Evolutionary conservation across 768 basidiomycete genomes (phyloP).

Genomic region (Tylopilus plumbeoviolaceoides): DNA sequence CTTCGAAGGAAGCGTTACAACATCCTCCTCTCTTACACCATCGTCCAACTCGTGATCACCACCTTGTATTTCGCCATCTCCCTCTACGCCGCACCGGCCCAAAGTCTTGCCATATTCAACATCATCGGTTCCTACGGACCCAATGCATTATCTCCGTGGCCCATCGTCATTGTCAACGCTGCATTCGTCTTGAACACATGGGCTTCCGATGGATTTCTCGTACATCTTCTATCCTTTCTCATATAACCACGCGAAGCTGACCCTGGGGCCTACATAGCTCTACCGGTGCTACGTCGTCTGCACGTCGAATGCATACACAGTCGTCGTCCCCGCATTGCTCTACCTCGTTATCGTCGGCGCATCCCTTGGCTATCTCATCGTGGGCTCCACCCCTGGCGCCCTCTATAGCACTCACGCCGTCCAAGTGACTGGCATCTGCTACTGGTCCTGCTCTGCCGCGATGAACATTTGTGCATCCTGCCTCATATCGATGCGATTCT

Average conservation of each 20-base stretch:
- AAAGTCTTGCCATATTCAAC: constrained; percentile 9
- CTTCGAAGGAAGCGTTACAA: constrained; percentile 16
- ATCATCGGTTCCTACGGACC: constrained; percentile 4
- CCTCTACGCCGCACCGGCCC: constrained; percentile 14
- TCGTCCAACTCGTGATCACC: constrained; percentile 16
- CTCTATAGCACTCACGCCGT: constrained; percentile 15
- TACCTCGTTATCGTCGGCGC: constrained; percentile 16
- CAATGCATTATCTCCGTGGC: constrained; percentile 17
- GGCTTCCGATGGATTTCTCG: constrained; percentile 21
- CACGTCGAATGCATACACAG: neutral
- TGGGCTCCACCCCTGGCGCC: constrained; percentile 11
- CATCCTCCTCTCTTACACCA: constrained; percentile 11
- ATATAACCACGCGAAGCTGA: neutral
- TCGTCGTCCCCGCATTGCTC: constrained; percentile 1
- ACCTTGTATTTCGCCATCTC: constrained; percentile 19
- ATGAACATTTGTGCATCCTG: constrained; percentile 15
- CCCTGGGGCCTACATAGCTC: neutral
- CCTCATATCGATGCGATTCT: constrained; percentile 15
- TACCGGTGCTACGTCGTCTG: constrained; percentile 24
- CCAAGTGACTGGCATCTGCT: constrained; percentile 12
- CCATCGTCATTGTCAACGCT: constrained; percentile 5
- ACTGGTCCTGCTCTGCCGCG: constrained; percentile 14
- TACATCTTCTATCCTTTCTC: constrained; percentile 1
- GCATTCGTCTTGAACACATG: constrained; percentile 21
- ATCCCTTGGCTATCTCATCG: constrained; percentile 17